Conservation (phyloP, 148 eudicot genomes). For the Rhododendron williamsianum region DNA sequence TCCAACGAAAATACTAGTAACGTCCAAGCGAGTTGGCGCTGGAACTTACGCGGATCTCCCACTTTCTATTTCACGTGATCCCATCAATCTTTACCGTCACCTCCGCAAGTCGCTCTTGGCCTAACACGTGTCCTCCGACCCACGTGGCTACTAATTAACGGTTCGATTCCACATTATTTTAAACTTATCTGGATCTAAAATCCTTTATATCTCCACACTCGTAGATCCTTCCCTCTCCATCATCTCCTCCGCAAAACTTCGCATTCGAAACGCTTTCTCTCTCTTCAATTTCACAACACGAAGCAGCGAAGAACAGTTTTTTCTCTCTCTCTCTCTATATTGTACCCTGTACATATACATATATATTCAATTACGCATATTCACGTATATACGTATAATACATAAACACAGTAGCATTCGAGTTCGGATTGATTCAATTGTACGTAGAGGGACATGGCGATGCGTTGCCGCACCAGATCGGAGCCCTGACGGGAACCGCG, state of each 20-base stretch:
- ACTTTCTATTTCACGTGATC: conserved; percentile 24
- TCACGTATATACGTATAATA: not conserved
- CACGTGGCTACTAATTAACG: conserved; percentile 33
- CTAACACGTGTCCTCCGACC: conserved; percentile 30
- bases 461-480: conserved; percentile 63
- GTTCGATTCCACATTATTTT: not conserved
- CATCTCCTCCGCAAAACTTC: not conserved
- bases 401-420: not conserved
- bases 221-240: not conserved
- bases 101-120: conserved; percentile 9
- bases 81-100: conserved; percentile 33
- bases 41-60: conserved; percentile 15
- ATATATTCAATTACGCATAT: not conserved
- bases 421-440: not conserved
- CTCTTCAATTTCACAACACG: conserved; percentile 1
- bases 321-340: not conserved
- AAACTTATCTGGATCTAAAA: not conserved
- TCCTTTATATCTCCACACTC: not conserved
- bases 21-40: not conserved
- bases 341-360: not conserved
- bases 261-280: not conserved
- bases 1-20: not conserved
- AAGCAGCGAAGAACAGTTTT: not conserved
- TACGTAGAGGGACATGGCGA: conserved; percentile 34
- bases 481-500: conserved; percentile 52